Base-by-base conservation (phyloP, 2,329 filamentous ascomycete species). In the Tolypocladium amazonense region DNA sequence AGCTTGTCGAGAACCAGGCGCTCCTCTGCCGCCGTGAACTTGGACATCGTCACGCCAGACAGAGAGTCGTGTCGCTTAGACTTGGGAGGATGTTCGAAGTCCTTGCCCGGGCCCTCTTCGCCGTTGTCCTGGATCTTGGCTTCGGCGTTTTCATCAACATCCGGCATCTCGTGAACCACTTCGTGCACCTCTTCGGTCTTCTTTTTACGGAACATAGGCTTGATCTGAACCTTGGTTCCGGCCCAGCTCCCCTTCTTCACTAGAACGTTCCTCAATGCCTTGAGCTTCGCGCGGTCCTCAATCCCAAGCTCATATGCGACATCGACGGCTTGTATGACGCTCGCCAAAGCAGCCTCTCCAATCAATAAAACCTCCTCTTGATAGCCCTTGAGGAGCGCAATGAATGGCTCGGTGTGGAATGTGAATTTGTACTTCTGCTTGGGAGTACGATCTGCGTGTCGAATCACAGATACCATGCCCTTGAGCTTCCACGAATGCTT, bases 401-500 rank as follows among this genome's bases (percentile, higher is more conserved):
- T 92, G 69, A 99, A 99, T 0, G 94, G 94, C 63, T 92, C 90
- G 0, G 92, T 96, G 70, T 99, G 94, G 68, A 99, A 97, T 0
- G 94, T 99, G 69, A 97, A 99, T 72, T 99, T 99, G 80, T 97
- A 97, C 72, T 99, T 99, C 69, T 99, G 94, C 76, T 99, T 99
- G 2, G 94, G 94, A 1, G 94, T 99, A 60, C 94, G 88, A 75
- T 99, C 94, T 3, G 95, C 95, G 73, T 99, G 94, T 35, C 94
- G 86, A 65, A 99, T 92, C 20, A 99, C 94, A 2, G 92, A 93
- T 0, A 99, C 93, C 76, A 99, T 92, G 15, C 94, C 94, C 75
- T 99, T 99, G 58, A 99, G 79, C 73, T 96, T 97, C 94, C 94
- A 99, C 14, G 94, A 91, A 69, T 96, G 92, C 68, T 97, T 97